phyloP scores from a whole-genome alignment of 106 monocot genomes.

The Dendrobium huoshanense region DNA sequence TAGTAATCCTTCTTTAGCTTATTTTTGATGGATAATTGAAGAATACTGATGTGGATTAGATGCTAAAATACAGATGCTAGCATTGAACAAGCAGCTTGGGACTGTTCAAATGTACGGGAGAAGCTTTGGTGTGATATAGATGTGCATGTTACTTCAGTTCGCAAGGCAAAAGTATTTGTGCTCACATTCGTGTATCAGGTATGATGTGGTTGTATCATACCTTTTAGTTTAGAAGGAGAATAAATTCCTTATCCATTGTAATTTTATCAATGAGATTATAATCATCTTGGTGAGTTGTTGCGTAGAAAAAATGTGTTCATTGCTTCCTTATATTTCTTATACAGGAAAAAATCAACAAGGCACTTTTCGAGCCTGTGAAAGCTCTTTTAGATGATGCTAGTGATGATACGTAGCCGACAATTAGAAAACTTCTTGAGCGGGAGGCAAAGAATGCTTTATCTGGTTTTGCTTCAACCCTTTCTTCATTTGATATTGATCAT shows the following conservation, averaged over 20 bases:
- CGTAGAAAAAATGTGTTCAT: background rate
- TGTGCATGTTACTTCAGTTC: constrained; percentile 60
- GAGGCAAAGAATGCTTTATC: constrained; percentile 23
- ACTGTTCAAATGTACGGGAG: constrained; percentile 60
- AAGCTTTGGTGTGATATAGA: constrained; percentile 84
- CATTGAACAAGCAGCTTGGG: constrained; percentile 73
- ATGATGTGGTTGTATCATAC: background rate
- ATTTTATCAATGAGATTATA: background rate
- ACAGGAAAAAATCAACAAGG: constrained; percentile 60
- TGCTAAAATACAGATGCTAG: constrained; percentile 48
- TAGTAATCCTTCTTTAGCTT: background rate
- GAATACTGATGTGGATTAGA: background rate
- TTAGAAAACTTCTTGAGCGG: constrained; percentile 65
- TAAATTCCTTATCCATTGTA: too few species aligned
- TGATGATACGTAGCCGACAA: constrained; percentile 73
- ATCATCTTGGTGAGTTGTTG: background rate
- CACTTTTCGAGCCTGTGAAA: constrained; percentile 75
- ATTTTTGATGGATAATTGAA: background rate
- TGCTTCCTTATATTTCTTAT: background rate
- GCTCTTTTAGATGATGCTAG: constrained; percentile 82
- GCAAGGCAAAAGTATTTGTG: constrained; percentile 58
- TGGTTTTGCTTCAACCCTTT: constrained; percentile 4
- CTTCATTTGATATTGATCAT: constrained; percentile 70
- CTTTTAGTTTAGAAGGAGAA: too few species aligned
- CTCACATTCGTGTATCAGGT: constrained; percentile 7